Conservation (phyloP, 306 rosid genomes). For the Herpetospermum pedunculosum region DNA sequence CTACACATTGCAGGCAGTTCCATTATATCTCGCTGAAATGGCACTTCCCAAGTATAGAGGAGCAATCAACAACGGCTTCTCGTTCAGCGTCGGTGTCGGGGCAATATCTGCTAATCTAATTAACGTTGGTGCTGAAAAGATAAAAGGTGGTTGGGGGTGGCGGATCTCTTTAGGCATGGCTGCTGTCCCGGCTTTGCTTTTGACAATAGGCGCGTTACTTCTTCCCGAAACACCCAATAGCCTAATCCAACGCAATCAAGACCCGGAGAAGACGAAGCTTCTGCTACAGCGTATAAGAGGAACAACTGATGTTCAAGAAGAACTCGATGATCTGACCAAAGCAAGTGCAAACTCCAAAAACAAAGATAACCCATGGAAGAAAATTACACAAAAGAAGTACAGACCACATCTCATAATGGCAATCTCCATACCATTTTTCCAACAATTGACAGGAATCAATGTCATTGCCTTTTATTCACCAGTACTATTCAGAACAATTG, state of each 20-base stretch:
- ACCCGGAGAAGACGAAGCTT: slow-evolving; percentile 31
- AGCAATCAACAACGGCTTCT: slow-evolving; percentile 66
- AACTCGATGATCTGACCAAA: slow-evolving; percentile 23
- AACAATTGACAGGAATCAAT: slow-evolving; percentile 41
- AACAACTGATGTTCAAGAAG: slow-evolving; percentile 26
- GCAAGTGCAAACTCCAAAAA: slow-evolving; percentile 21
- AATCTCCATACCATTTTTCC: slow-evolving; percentile 36
- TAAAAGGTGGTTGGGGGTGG: slow-evolving; percentile 60
- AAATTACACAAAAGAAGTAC: slow-evolving; percentile 16
- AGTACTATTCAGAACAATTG: slow-evolving; percentile 27
- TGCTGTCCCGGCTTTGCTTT: slow-evolving; percentile 45
- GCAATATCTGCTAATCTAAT: slow-evolving; percentile 46
- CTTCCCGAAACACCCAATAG: slow-evolving; percentile 78
- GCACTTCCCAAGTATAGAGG: slow-evolving; percentile 61
- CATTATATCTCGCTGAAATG: slow-evolving; percentile 70
- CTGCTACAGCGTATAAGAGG: slow-evolving; percentile 42
- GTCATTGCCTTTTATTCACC: slow-evolving; percentile 43
- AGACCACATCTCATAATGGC: slow-evolving; percentile 43
- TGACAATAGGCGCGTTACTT: slow-evolving; percentile 54
- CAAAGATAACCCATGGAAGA: slow-evolving; percentile 12
- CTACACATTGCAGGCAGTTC: slow-evolving; percentile 39
- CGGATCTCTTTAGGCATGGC: slow-evolving; percentile 61
- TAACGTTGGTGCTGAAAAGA: slow-evolving; percentile 53
- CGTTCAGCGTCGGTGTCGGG: slow-evolving; percentile 51
- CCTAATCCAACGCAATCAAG: slow-evolving; percentile 34